phyloP scores from a whole-genome alignment of 768 basidiomycete genomes.

The Mycena polygramma region DNA sequence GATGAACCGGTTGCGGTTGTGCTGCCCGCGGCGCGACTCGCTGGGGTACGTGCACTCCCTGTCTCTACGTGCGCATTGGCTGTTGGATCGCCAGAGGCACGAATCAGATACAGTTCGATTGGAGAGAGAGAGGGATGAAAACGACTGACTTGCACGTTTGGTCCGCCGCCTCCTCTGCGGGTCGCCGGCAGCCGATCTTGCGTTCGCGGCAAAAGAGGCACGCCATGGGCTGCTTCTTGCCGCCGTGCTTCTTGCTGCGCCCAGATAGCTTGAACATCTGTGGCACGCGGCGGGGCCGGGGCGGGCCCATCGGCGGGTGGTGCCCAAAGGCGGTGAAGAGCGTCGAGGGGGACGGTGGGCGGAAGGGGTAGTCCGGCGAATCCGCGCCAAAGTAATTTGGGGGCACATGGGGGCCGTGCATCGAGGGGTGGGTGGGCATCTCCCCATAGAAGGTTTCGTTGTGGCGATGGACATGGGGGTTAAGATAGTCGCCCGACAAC shows the following conservation, averaged over 20 bases:
- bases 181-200: conserved; percentile 32
- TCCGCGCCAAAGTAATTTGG: no score
- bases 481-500: neutral
- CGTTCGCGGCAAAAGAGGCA: conserved; percentile 35
- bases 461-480: neutral
- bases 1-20: conserved; percentile 9
- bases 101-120: neutral
- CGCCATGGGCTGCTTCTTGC: conserved; percentile 27
- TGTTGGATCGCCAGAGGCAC: neutral
- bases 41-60: conserved; percentile 15
- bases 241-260: neutral
- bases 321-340: conserved; percentile 17
- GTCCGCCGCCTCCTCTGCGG: conserved; percentile 21
- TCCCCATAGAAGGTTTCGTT: neutral
- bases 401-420: neutral
- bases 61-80: conserved; percentile 24
- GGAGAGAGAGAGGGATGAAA: neutral
- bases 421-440: no score
- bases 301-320: neutral
- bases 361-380: neutral
- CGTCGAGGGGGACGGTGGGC: neutral
- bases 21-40: conserved; percentile 23
- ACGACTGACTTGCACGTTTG: conserved; percentile 35
- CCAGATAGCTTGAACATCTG: conserved; percentile 12
- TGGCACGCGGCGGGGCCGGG: conserved; percentile 14